Evolutionary conservation across 2,329 filamentous ascomycete species (phyloP).

Genomic region (Domatiomyces catenatus): DNA sequence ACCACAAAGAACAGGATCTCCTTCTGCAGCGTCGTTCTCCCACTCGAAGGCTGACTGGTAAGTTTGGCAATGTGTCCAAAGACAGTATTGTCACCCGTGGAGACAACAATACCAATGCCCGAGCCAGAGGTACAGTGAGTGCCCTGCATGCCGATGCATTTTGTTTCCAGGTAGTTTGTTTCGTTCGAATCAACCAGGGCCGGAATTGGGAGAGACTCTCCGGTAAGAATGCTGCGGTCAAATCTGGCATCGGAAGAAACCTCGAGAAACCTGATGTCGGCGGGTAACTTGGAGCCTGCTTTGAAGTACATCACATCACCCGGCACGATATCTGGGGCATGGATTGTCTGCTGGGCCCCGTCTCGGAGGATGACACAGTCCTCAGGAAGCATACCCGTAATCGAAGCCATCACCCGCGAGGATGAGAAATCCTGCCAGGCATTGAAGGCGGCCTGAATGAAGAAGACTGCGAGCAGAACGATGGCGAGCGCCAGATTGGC

Average conservation of each 20-base stretch:
- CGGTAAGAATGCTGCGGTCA: constrained; percentile 58
- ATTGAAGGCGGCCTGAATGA: constrained; percentile 55
- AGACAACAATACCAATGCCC: constrained; percentile 50
- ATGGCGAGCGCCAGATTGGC: constrained; percentile 60
- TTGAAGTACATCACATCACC: constrained; percentile 56
- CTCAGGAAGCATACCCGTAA: constrained; percentile 66
- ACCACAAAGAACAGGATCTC: constrained; percentile 59
- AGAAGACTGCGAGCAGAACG: constrained; percentile 54
- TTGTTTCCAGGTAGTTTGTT: constrained; percentile 60
- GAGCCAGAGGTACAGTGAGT: constrained; percentile 60
- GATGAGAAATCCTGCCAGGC: constrained; percentile 63
- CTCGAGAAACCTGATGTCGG: constrained; percentile 55
- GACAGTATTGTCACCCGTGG: constrained; percentile 56
- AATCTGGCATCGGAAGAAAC: constrained; percentile 55
- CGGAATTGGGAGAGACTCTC: constrained; percentile 50
- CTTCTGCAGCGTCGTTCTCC: constrained; percentile 53
- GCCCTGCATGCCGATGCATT: constrained; percentile 62
- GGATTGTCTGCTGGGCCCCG: constrained; percentile 34
- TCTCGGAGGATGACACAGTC: constrained; percentile 51
- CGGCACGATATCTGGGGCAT: constrained; percentile 50
- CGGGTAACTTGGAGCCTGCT: constrained; percentile 57
- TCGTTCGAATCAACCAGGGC: constrained; percentile 53
- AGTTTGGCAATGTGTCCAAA: constrained; percentile 62
- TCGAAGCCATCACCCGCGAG: constrained; percentile 61
- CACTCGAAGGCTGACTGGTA: constrained; percentile 52